Percentiles rank a stretch among this genome's conserved stretches.
Conservation (phyloP, 305 asterid species). For the Fraxinus baroniana region DNA sequence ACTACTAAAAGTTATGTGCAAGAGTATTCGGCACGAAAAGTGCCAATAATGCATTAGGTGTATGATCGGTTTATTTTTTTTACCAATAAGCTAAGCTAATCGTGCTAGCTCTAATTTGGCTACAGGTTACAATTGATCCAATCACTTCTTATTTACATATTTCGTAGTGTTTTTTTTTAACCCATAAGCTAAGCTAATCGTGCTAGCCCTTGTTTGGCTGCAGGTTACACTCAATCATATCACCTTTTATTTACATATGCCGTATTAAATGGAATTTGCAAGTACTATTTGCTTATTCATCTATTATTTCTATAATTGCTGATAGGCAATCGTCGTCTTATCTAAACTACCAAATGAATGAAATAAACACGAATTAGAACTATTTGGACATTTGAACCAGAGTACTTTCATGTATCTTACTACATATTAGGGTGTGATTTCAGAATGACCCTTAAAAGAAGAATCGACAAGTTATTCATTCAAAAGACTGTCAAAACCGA, state of each 20-base stretch:
- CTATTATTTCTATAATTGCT: no score
- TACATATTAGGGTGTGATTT: no score
- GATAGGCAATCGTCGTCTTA: background rate
- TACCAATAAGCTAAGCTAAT: background rate
- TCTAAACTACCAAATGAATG: background rate
- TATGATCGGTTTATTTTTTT: background rate
- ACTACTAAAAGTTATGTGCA: background rate
- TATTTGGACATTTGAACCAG: background rate
- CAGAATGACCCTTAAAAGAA: no score
- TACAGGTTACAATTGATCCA: background rate
- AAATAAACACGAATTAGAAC: background rate
- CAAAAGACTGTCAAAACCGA: background rate
- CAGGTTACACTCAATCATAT: background rate
- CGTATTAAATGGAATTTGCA: background rate
- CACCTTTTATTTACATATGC: no score
- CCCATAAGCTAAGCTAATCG: background rate
- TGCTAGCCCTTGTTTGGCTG: background rate
- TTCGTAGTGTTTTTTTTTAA: background rate
- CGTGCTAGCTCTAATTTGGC: background rate
- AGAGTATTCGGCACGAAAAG: background rate
- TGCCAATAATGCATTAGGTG: background rate
- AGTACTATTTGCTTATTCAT: background rate
- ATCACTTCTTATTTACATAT: background rate
- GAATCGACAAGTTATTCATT: no score
- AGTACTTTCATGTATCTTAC: no score